Conservation (phyloP, 2,329 filamentous ascomycete genomes). For the Parasarocladium wereldwijsianum region DNA sequence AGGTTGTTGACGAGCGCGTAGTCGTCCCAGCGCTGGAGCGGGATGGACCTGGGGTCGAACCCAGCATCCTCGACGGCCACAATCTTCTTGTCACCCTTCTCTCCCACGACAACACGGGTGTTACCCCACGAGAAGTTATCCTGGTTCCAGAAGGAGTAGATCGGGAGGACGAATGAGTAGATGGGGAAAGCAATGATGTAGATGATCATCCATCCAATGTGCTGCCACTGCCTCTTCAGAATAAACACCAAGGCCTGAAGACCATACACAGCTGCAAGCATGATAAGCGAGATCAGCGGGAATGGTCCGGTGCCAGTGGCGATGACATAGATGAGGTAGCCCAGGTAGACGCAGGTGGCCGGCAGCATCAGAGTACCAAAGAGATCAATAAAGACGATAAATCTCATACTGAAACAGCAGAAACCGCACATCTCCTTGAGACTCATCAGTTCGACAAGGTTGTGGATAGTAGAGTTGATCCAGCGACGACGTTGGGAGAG, state of each 20-base stretch:
- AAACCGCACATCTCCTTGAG: constrained; percentile 94
- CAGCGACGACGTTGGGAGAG: constrained; percentile 96
- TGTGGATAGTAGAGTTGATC: constrained; percentile 99
- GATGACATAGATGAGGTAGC: constrained; percentile 71
- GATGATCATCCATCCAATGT: constrained; percentile 98
- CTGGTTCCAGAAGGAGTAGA: constrained; percentile 99
- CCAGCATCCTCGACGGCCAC: constrained; percentile 71
- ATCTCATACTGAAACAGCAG: constrained; percentile 97
- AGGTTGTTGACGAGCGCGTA: constrained; percentile 79
- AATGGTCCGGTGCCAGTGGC: constrained; percentile 57
- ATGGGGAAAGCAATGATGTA: constrained; percentile 93
- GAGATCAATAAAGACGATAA: constrained; percentile 88
- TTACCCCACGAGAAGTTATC: constrained; percentile 99
- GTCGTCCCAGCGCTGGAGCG: constrained; percentile 93
- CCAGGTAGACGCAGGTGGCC: constrained; percentile 75
- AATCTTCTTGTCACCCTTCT: constrained; percentile 83
- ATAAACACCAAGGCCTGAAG: constrained; percentile 94
- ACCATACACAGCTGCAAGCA: constrained; percentile 86
- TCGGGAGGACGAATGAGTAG: constrained; percentile 76
- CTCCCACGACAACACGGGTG: constrained; percentile 90
- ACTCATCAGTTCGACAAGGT: constrained; percentile 77
- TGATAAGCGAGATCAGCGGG: constrained; percentile 73
- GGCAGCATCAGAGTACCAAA: constrained; percentile 86
- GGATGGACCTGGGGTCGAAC: constrained; percentile 86
- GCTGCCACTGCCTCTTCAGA: constrained; percentile 93